Conservation (phyloP, 1,139 yeast species). For the Sugiyamaella pinicola region DNA sequence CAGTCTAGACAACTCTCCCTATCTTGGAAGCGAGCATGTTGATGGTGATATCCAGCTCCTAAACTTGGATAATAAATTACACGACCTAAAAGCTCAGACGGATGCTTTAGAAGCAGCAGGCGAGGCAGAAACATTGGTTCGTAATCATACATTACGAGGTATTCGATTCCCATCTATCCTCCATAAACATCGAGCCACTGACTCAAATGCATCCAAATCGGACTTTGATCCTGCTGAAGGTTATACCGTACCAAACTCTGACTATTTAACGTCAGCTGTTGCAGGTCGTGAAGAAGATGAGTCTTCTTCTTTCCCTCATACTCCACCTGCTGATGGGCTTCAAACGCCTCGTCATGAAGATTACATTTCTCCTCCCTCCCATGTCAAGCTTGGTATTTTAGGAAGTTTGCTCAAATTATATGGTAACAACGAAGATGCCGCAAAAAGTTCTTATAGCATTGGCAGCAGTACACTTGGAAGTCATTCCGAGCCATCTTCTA, state of each 20-base stretch:
- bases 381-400: conserved; percentile 80
- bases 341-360: conserved; percentile 42
- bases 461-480: conserved; percentile 15
- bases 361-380: conserved; percentile 70
- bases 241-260: conserved; percentile 28
- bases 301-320: conserved; percentile 18
- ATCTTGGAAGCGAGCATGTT: conserved; percentile 16
- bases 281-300: conserved; percentile 11
- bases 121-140: conserved; percentile 34
- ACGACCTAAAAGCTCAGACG: conserved; percentile 24
- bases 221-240: conserved; percentile 17
- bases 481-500: conserved; percentile 14
- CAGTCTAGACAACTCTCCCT: conserved; percentile 19
- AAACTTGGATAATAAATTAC: conserved; percentile 33
- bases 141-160: conserved; percentile 29
- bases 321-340: conserved; percentile 27
- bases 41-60: conserved; percentile 35
- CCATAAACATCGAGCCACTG: not conserved
- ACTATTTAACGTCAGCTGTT: conserved; percentile 18
- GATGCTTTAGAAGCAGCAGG: conserved; percentile 30
- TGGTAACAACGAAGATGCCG: conserved; percentile 43
- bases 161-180: conserved; percentile 1
- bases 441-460: conserved; percentile 22
- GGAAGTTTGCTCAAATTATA: conserved; percentile 74
- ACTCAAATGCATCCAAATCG: not conserved